Evolutionary conservation across 352 stramenopile species (phyloP), one percentile per base, ranked within the genome.

Genomic region (Peronospora farinosa): DNA sequence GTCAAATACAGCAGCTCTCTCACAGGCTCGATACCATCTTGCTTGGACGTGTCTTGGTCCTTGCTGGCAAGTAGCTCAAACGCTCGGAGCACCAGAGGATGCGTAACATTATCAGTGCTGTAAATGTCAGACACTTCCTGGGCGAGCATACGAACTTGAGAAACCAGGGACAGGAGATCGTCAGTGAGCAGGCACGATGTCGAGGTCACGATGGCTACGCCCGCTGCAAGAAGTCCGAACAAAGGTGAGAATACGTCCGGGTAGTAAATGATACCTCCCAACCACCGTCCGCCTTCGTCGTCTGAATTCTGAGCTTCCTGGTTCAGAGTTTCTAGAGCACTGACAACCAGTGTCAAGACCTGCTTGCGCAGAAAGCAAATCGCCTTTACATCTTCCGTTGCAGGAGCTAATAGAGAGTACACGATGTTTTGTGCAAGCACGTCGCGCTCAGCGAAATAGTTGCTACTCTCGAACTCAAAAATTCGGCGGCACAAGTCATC

Each of bases 401-500:
- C 54, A 45, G 54, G 45, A 42, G 37, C 62, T 12, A 79, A 54
- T 32, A 84, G 31, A 30, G 72, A 65, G 50, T 66, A 68, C 7
- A 74, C 54, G 19, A 71, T 62, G 25, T 86, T 71, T 51, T 91
- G 80, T 12, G 75, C 77, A 21, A 84, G 38, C 13, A 86, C 55
- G 28, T 88, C 80, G 0, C 44, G 36, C 43, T 91, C 77, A 23
- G 67, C 73, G 43, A 84, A 91, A 49, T 84, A 91, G 47, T 91
- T 91, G 57, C 64, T 80, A 58, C 74, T 86, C 55, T 91, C 80
- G 6, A 75, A 67, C 46, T 91, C 80, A 42, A 91, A 91, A 47
- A 91, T 91, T 35, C 74, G 73, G 38, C 67, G 65, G 43, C 71
- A 84, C 7, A 88, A 51, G 37, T 87, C 63, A 27, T 75, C 65